Base-by-base conservation (phyloP, 75 land plant species). In the Gnetum montanum region DNA sequence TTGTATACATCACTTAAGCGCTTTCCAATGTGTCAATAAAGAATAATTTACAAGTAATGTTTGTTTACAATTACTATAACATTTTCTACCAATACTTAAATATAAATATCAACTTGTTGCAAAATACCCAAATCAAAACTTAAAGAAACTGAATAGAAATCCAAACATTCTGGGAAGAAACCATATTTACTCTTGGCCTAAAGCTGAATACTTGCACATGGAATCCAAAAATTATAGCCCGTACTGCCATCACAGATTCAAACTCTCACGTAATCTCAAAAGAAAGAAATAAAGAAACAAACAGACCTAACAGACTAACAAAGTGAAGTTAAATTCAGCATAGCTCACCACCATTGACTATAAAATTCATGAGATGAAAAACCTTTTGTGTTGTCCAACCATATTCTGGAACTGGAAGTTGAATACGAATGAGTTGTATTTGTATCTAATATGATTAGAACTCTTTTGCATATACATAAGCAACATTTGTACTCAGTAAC, bases 331-430 rank as follows among this genome's bases (percentile, higher is more conserved):
- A n/a, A n/a, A n/a, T n/a, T 57, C 29, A 57, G 13, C 59, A 23
- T 19, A 37, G 33, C 28, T 67, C 43, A 79, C 87, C 72, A 65
- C 84, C 87, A 75, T 83, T 83, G 0, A 83, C 83, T 54, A 83
- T 59, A 55, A 83, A 79, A 23, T 83, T 83, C 79, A 83, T 73
- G 25, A 83, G 61, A 60, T 79, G 87, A 60, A 83, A 83, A 63
- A 83, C 79, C 56, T 83, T 83, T 64, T 83, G 87, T 8, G 82
- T 83, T 12, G 87, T 79, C 87, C 87, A 83, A 19, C 83, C 83
- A 69, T 69, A 83, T 38, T 79, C 83, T 24, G 87, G 83, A 41
- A 75, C 87, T 59, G 83, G 68, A 44, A 71, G 18, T 28, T 83
- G 64, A 43, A 83, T 83, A 20, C 87, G 70, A 40, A 79, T 68